phyloP scores from a whole-genome alignment of 352 stramenopile genomes.

The Phytophthora hybrid region DNA sequence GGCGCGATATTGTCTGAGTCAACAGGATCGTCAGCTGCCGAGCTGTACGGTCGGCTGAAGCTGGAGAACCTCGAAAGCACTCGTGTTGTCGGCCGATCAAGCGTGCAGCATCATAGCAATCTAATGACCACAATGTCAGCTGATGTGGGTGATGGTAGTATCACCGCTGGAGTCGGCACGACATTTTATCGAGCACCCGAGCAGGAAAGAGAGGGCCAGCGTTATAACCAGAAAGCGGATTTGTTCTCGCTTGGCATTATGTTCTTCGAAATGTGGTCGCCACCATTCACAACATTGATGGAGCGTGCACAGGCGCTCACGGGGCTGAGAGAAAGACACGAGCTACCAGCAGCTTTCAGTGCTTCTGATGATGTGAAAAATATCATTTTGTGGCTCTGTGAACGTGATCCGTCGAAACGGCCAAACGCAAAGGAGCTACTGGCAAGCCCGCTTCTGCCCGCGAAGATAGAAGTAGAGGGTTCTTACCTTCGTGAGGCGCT shows the following conservation, averaged over 20 bases:
- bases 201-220: constrained; percentile 89
- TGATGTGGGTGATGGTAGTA: constrained; percentile 63
- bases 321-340: constrained; percentile 76
- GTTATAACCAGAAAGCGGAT: constrained; percentile 93
- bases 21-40: constrained; percentile 71
- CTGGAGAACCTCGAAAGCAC: constrained; percentile 78
- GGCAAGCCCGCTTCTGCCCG: constrained; percentile 67
- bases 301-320: constrained; percentile 86
- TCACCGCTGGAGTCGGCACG: constrained; percentile 96
- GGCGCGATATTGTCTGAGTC: constrained; percentile 57
- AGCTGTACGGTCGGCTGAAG: constrained; percentile 74
- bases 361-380: constrained; percentile 88
- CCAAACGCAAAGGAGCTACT: constrained; percentile 81
- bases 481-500: constrained; percentile 86
- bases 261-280: constrained; percentile 97
- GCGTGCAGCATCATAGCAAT: constrained; percentile 31
- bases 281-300: constrained; percentile 92
- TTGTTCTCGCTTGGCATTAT: constrained; percentile 96
- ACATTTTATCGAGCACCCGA: constrained; percentile 96
- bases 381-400: constrained; percentile 89
- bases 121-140: constrained; percentile 68
- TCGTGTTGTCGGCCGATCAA: constrained; percentile 37
- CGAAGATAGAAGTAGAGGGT: constrained; percentile 88
- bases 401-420: constrained; percentile 72
- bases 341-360: constrained; percentile 56